Evolutionary conservation across 164 flowering plant genomes (phyloP).

Genomic region (Tinospora cordifolia): DNA sequence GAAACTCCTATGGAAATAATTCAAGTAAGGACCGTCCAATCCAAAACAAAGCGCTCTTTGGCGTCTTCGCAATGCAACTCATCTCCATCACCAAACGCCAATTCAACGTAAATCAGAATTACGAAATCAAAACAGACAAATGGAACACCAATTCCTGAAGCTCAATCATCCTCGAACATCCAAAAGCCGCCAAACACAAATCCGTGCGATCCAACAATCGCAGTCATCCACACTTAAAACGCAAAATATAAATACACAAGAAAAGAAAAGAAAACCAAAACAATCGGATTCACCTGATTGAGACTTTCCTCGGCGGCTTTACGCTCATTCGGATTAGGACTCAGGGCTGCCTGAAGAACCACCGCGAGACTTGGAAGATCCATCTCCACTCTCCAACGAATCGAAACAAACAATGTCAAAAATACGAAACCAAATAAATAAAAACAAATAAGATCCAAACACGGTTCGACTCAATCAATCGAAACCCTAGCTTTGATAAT

Average conservation of each 20-base stretch:
- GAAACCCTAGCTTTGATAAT: background rate
- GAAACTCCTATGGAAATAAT: no score
- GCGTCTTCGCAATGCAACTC: no score
- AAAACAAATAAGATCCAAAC: background rate
- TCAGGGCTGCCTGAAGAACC: constrained; percentile 80
- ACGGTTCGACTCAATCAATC: background rate
- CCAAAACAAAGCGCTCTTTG: no score
- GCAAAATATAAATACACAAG: no score
- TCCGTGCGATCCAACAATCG: no score
- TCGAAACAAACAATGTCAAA: background rate
- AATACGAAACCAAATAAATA: background rate
- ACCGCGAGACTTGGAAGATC: constrained; percentile 77
- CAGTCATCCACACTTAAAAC: background rate
- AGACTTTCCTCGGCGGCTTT: constrained; percentile 89
- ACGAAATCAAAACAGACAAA: no score
- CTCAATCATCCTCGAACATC: no score
- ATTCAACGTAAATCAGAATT: no score
- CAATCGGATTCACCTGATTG: constrained; percentile 52
- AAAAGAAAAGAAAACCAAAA: background rate
- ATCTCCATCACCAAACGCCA: no score
- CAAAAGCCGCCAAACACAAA: no score
- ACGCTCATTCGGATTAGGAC: constrained; percentile 78
- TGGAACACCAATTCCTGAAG: no score
- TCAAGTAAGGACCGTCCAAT: no score
- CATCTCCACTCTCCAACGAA: constrained; percentile 27